Conservation (phyloP, 306 rosid genomes). For the Purshia tridentata region DNA sequence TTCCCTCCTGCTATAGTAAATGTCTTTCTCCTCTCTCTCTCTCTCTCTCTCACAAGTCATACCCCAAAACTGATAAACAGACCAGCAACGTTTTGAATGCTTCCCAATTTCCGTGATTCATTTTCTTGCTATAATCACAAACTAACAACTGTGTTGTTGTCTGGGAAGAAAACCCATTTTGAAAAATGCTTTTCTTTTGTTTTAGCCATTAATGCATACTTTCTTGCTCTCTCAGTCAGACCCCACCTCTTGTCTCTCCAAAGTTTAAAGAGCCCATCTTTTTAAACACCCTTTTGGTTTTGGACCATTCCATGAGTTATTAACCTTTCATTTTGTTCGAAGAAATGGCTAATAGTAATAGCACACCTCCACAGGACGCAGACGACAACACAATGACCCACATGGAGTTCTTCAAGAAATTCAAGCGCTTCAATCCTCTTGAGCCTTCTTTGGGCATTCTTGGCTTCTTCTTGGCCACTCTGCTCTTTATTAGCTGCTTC, state of each 20-base stretch:
- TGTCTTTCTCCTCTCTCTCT: neutral
- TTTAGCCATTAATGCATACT: conserved; percentile 27
- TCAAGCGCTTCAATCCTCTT: conserved; percentile 58
- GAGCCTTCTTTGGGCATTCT: conserved; percentile 51
- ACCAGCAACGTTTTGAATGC: conserved; percentile 3
- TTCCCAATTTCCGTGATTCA: neutral
- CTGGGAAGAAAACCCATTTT: neutral
- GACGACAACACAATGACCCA: conserved; percentile 39
- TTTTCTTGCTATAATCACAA: neutral
- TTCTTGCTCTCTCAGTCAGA: conserved; percentile 6
- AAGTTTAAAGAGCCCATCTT: conserved; percentile 18
- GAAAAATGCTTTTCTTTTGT: neutral
- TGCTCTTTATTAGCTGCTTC: conserved; percentile 52
- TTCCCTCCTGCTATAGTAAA: neutral
- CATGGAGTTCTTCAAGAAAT: conserved; percentile 50
- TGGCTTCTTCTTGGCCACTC: conserved; percentile 44
- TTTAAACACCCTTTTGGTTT: conserved; percentile 13
- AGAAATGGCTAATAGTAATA: conserved; percentile 42
- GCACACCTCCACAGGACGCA: conserved; percentile 25
- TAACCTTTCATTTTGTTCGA: neutral
- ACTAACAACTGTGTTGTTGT: neutral
- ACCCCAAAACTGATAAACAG: neutral
- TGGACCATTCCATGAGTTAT: conserved; percentile 12
- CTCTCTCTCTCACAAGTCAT: neutral
- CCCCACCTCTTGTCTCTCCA: conserved; percentile 22